A percentile compares a stretch with the other conserved stretches of the same genome.
Evolutionary conservation across 148 eudicot genomes (phyloP).

Genomic region (Oxyria digyna): DNA sequence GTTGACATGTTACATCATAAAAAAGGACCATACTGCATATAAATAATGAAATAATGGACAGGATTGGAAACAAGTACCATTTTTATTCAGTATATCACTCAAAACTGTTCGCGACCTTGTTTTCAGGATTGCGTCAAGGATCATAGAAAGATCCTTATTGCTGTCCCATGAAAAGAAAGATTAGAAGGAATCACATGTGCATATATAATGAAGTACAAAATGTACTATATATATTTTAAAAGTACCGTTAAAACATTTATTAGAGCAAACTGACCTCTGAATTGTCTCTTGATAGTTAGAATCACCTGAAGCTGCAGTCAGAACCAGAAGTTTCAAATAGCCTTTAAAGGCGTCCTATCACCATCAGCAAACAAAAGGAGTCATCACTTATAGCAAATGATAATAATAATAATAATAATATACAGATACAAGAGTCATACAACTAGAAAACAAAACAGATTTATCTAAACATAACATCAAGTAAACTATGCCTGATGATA

Average conservation of each 20-base stretch:
- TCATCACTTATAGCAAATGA: neutral
- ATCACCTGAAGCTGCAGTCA: conserved; percentile 82
- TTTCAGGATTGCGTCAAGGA: conserved; percentile 85
- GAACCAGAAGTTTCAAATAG: conserved; percentile 77
- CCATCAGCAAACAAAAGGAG: neutral
- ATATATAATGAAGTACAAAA: conserved; percentile 2
- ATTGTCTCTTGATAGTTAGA: conserved; percentile 70
- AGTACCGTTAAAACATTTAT: neutral
- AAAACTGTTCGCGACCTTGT: conserved; percentile 79
- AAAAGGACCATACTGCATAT: neutral
- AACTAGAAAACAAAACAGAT: neutral
- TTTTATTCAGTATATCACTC: conserved; percentile 70
- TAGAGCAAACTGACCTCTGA: conserved; percentile 54
- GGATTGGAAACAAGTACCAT: conserved; percentile 39
- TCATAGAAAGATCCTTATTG: conserved; percentile 94
- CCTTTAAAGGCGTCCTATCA: conserved; percentile 86
- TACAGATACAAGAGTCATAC: neutral
- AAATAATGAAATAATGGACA: neutral
- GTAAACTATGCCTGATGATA: too few species aligned
- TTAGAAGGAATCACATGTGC: neutral
- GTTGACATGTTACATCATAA: neutral
- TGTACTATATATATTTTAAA: neutral
- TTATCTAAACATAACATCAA: neutral
- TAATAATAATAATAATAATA: too few species aligned
- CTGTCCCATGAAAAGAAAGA: conserved; percentile 24